Conservation (phyloP, 257 asterid species). For the Galeopsis tetrahit region DNA sequence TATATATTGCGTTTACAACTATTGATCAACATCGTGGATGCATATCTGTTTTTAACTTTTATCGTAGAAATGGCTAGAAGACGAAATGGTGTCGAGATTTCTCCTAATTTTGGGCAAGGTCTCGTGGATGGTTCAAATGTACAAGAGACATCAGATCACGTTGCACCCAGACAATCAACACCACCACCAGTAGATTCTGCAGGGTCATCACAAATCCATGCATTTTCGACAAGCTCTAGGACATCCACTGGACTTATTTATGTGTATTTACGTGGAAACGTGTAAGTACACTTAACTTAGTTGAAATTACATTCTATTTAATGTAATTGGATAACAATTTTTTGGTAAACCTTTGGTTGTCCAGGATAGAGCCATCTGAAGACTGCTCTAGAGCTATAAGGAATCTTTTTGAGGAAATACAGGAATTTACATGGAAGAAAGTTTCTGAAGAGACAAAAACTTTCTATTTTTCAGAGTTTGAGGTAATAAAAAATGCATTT, state of each 20-base stretch:
- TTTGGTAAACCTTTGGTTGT: neutral
- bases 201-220: neutral
- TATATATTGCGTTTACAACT: neutral
- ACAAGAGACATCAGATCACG: neutral
- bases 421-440: neutral
- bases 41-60: neutral
- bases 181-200: neutral
- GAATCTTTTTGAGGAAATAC: neutral
- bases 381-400: neutral
- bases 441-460: neutral
- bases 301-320: neutral
- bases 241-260: neutral
- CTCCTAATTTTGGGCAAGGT: neutral
- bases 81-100: neutral
- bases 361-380: neutral
- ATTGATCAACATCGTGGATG: neutral
- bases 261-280: neutral
- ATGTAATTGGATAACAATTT: neutral
- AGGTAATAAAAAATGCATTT: neutral
- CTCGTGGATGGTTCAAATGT: neutral
- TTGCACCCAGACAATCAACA: neutral
- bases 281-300: constrained; percentile 1
- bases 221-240: neutral
- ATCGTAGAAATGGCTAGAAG: constrained; percentile 3
- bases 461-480: neutral